A percentile compares a stretch with the other conserved stretches of the same genome.
Conservation (phyloP, 1,284 basidiomycete genomes). For the Apiotrichum porosum region DNA sequence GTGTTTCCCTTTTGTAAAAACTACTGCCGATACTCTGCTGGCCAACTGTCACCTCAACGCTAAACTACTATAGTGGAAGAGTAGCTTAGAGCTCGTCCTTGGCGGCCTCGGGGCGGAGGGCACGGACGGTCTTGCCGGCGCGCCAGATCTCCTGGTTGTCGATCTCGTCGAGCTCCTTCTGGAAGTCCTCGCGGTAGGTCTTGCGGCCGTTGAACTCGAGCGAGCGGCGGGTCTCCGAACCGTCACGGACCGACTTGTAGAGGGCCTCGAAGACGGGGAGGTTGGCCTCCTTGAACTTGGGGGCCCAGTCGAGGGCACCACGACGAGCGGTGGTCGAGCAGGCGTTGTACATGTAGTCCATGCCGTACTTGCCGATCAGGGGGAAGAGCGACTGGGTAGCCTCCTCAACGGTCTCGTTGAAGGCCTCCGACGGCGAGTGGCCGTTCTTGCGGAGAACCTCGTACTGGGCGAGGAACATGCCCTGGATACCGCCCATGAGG, state of each 20-base stretch:
- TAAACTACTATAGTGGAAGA: neutral
- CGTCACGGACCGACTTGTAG: slow-evolving; percentile 90
- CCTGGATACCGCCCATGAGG: slow-evolving; percentile 99
- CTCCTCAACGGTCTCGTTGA: slow-evolving; percentile 99
- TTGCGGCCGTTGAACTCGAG: slow-evolving; percentile 91
- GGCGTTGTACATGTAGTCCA: slow-evolving; percentile 99
- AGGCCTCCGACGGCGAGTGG: slow-evolving; percentile 91
- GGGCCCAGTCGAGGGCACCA: slow-evolving; percentile 99
- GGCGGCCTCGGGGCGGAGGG: slow-evolving; percentile 45
- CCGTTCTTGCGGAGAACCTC: slow-evolving; percentile 98
- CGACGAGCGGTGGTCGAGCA: slow-evolving; percentile 99
- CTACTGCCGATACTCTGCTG: no score
- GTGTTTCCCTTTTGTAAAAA: slow-evolving; percentile 4
- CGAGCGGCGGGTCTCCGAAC: slow-evolving; percentile 93
- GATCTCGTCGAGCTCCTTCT: slow-evolving; percentile 90
- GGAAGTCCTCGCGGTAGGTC: slow-evolving; percentile 91
- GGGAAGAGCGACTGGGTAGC: slow-evolving; percentile 98
- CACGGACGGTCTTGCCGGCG: slow-evolving; percentile 63
- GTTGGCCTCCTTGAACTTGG: slow-evolving; percentile 86
- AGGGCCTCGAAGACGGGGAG: slow-evolving; percentile 86
- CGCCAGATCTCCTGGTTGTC: slow-evolving; percentile 89
- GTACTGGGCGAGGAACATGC: slow-evolving; percentile 97
- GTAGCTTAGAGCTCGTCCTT: slow-evolving; percentile 44
- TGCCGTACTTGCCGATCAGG: slow-evolving; percentile 89
- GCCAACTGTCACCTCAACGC: no score